Evolutionary conservation across 257 asterid genomes (phyloP), one percentile per base, ranked within the genome.

Genomic region (Solanum dulcamara): DNA sequence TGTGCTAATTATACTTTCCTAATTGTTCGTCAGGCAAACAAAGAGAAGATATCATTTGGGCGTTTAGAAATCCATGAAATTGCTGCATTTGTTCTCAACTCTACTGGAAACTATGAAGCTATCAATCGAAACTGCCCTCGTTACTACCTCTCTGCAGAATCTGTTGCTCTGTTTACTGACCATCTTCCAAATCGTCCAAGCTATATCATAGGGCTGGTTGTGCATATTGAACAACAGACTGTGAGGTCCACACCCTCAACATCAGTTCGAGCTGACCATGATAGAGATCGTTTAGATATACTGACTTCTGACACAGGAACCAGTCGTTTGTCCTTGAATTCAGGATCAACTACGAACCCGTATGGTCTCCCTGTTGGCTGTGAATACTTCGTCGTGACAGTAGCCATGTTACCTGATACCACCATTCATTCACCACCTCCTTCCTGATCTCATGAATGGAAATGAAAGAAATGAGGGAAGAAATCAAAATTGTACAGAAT

Each of bases 341-440:
- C 92, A 24, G 92, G 90, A 81, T 88, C 93, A n/a, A 72, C 84
- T 24, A 57, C 87, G 72, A 91, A 87, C 64, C 89, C 90, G 0
- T 91, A 90, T 81, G 95, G 94, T 79, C 96, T 95, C 55, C 93
- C 93, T 18, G 90, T 92, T 35, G 98, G 98, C 81, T 91, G 98
- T 87, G 98, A 95, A 88, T 97, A 93, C 92, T 97, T 94, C 80
- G 84, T 94, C 70, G 98, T 96, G 86, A 96, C 98, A 55, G 90
- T 95, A 81, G 98, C 99, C 72, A 93, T 96, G 98, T 90, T 96
- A 89, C 99, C 98, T 64, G 97, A 93, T 84, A 91, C 96, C 50
- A 57, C 80, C 59, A 92, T 92, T 93, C 96, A 89, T 91, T 93
- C 96, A 64, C 89, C 92, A 38, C 83, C 94, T 85, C 82, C 98